Conservation (phyloP, 257 asterid species). For the Jacaranda mimosifolia region DNA sequence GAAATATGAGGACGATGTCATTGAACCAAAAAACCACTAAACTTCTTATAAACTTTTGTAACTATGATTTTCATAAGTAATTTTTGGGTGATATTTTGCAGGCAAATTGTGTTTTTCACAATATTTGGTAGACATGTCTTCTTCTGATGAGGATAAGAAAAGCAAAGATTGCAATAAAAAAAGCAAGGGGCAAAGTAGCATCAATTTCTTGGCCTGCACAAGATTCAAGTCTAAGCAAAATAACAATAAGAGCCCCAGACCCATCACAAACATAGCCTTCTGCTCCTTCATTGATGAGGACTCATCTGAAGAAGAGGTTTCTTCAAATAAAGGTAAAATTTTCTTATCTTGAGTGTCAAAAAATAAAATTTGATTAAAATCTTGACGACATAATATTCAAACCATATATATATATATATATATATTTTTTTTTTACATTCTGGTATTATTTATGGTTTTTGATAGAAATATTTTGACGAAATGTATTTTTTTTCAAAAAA, state of each 20-base stretch:
- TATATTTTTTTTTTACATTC: too few relatives aligned
- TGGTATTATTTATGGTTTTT: too few relatives aligned
- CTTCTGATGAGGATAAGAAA: neutral
- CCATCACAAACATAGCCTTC: slow-evolving; percentile 2
- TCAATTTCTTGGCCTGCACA: neutral
- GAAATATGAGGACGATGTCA: too few relatives aligned
- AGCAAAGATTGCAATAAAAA: neutral
- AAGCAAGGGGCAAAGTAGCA: neutral
- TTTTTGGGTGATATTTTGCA: neutral
- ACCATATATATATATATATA: too few relatives aligned
- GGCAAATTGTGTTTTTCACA: neutral
- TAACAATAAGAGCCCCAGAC: neutral
- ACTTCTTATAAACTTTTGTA: too few relatives aligned
- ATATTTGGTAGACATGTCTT: neutral
- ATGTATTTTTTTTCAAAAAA: too few relatives aligned
- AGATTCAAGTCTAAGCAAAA: slow-evolving; percentile 9
- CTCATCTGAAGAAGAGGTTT: neutral
- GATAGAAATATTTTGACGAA: too few relatives aligned
- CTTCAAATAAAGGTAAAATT: neutral
- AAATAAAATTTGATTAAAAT: too few relatives aligned
- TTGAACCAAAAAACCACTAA: too few relatives aligned
- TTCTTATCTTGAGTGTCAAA: too few relatives aligned
- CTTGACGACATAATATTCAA: too few relatives aligned
- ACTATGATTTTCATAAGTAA: neutral
- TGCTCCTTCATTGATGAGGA: neutral